Evolutionary conservation across 495 filamentous ascomycete genomes (phyloP).

Genomic region (Penicillium macrosclerotiorum): DNA sequence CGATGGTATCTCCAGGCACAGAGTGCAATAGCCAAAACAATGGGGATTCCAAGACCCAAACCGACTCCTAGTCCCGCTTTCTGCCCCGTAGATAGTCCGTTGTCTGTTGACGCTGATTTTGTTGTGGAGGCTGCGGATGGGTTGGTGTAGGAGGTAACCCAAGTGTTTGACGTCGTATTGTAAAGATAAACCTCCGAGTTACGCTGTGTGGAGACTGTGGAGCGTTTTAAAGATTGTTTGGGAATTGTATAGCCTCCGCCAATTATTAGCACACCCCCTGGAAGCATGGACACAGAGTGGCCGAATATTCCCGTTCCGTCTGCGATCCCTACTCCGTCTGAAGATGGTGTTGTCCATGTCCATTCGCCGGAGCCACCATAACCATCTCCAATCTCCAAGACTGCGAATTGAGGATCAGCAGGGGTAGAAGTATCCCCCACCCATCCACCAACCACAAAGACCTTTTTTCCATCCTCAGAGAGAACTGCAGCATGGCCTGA

Average conservation of each 20-base stretch:
- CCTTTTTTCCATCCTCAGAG: conserved; percentile 67
- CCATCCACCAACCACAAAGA: conserved; percentile 87
- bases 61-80: conserved; percentile 73
- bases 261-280: conserved; percentile 87
- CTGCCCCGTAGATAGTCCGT: conserved; percentile 36
- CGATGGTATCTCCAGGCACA: conserved; percentile 59
- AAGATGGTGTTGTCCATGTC: conserved; percentile 67
- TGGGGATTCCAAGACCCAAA: conserved; percentile 62
- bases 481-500: conserved; percentile 85
- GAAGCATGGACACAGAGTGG: conserved; percentile 79
- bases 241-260: conserved; percentile 76
- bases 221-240: conserved; percentile 41
- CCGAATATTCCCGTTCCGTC: conserved; percentile 70
- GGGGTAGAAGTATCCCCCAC: conserved; percentile 73
- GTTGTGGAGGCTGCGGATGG: conserved; percentile 28
- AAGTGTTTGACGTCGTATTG: conserved; percentile 72
- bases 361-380: conserved; percentile 68
- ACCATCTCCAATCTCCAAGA: conserved; percentile 67
- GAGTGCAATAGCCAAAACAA: conserved; percentile 48
- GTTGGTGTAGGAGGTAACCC: conserved; percentile 67
- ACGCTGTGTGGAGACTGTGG: conserved; percentile 22
- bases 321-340: conserved; percentile 31
- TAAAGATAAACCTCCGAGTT: conserved; percentile 64
- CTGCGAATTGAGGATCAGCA: conserved; percentile 74
- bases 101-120: not conserved